phyloP scores from a whole-genome alignment of 441 rosid genomes.

The Erodium texanum region DNA sequence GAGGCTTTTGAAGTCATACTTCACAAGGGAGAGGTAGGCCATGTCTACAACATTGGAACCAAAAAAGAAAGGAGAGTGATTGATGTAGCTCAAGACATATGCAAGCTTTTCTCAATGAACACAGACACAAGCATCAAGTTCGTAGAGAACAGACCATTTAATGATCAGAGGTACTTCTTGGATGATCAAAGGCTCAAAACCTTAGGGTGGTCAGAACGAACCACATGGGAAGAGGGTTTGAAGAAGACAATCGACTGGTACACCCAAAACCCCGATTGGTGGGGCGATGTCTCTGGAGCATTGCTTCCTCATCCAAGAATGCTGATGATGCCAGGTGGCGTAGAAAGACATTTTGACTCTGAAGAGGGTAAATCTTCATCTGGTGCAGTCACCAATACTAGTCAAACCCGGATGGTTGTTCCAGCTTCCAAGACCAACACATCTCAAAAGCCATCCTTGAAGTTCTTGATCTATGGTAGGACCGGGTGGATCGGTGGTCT shows the following conservation, averaged over 20 bases:
- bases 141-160: slow-evolving; percentile 83
- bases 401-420: slow-evolving; percentile 63
- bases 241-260: slow-evolving; percentile 84
- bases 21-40: slow-evolving; percentile 88
- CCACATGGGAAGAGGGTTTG: slow-evolving; percentile 81
- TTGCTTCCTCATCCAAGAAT: slow-evolving; percentile 85
- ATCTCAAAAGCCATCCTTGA: slow-evolving; percentile 41
- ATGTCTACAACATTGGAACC: slow-evolving; percentile 82
- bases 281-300: slow-evolving; percentile 93
- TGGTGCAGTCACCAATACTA: slow-evolving; percentile 26
- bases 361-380: slow-evolving; percentile 45
- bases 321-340: slow-evolving; percentile 92
- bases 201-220: slow-evolving; percentile 78
- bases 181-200: slow-evolving; percentile 79
- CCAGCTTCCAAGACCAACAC: slow-evolving; percentile 36
- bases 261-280: slow-evolving; percentile 78
- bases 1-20: slow-evolving; percentile 88
- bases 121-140: slow-evolving; percentile 59
- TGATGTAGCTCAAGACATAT: slow-evolving; percentile 75
- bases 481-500: slow-evolving; percentile 94
- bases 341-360: slow-evolving; percentile 48
- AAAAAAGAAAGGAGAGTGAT: slow-evolving; percentile 83
- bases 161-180: slow-evolving; percentile 85
- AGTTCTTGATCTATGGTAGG: slow-evolving; percentile 80
- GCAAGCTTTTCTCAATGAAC: slow-evolving; percentile 60